Percentiles rank a stretch among this genome's conserved stretches.
These are phyloP conservation scores for Prunus yedoensis DNA, from an alignment of 331 rosid species.

Conservation along the genomic window DNA sequence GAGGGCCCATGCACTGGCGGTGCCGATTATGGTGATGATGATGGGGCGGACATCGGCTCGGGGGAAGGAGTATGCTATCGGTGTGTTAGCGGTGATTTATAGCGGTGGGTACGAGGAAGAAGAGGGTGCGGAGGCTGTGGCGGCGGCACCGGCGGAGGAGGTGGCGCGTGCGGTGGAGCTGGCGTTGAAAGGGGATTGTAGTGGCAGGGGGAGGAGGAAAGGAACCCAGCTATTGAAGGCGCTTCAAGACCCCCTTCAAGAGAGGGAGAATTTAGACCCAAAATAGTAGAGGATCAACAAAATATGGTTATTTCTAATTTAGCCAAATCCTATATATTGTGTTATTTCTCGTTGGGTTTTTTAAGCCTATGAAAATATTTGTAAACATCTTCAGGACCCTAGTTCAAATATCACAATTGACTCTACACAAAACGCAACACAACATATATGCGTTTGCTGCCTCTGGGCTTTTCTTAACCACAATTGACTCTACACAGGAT, in stretches of 20 bases:
- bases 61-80: constrained; percentile 79
- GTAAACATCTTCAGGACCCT: no score
- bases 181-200: constrained; percentile 78
- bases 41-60: constrained; percentile 86
- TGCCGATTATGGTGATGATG: constrained; percentile 81
- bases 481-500: no score
- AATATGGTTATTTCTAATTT: no score
- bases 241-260: constrained; percentile 27
- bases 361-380: no score
- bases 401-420: no score
- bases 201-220: constrained; percentile 76
- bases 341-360: no score
- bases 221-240: constrained; percentile 69
- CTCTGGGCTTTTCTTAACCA: no score
- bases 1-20: constrained; percentile 78
- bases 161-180: constrained; percentile 95
- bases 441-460: no score
- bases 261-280: neutral
- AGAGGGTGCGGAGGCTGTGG: constrained; percentile 16
- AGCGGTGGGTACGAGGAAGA: constrained; percentile 34
- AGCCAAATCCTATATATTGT: no score
- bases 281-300: neutral
- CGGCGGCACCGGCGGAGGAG: constrained; percentile 73
- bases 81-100: constrained; percentile 74
- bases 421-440: no score